A percentile compares a stretch with the other conserved stretches of the same genome.
Conservation (phyloP, 345 rosid species). For the Raphanus sativus region DNA sequence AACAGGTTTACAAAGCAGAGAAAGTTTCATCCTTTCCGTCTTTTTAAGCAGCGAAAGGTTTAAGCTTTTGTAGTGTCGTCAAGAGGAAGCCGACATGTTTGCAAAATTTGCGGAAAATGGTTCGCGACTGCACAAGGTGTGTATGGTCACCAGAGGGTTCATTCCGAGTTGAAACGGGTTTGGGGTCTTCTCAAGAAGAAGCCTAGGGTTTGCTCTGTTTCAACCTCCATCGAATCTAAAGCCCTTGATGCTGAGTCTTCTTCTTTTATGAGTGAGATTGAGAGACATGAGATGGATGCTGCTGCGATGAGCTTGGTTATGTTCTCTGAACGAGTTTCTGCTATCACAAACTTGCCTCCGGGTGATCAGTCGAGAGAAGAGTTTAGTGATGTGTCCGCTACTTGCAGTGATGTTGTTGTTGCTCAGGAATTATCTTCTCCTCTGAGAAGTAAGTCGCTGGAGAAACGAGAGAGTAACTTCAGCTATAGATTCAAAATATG, state of each 20-base stretch:
- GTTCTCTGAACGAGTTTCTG: conserved; percentile 15
- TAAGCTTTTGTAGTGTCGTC: not conserved
- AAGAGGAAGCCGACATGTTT: not conserved
- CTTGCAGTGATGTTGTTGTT: conserved; percentile 13
- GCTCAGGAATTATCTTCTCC: conserved; percentile 9
- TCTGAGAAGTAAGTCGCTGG: not conserved
- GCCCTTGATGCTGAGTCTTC: not conserved
- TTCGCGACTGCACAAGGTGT: conserved; percentile 1
- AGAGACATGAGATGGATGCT: conserved; percentile 18
- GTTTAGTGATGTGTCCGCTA: conserved; percentile 5
- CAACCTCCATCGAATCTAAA: not conserved
- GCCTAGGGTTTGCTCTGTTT: not conserved
- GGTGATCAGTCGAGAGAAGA: not conserved
- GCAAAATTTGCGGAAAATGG: conserved; percentile 3
- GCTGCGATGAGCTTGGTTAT: conserved; percentile 31
- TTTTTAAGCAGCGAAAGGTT: not conserved
- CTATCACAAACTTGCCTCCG: not conserved
- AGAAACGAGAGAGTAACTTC: not conserved
- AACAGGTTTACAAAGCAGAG: conserved; percentile 21
- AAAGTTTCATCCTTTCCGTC: not conserved
- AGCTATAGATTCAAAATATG: not conserved
- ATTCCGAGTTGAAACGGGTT: not conserved
- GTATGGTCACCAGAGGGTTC: not conserved
- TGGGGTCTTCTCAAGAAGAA: not conserved
- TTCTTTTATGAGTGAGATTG: conserved; percentile 20